Evolutionary conservation across 2,329 filamentous ascomycete species (phyloP).

Genomic region (Curvularia spicifera): DNA sequence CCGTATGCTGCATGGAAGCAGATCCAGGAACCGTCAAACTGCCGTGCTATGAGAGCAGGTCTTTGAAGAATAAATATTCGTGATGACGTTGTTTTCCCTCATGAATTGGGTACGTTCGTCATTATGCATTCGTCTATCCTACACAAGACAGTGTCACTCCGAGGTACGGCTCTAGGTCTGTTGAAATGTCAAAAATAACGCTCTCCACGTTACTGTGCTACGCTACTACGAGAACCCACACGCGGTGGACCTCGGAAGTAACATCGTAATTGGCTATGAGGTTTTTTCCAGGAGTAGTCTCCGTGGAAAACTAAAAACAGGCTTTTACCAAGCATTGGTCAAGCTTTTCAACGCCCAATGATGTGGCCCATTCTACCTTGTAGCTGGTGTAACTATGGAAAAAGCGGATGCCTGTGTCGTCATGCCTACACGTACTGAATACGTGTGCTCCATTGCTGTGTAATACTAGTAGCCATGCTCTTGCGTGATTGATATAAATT

Average conservation of each 20-base stretch:
- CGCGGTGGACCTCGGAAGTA: conserved; percentile 2
- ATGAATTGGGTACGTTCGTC: not conserved
- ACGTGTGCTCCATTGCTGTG: conserved; percentile 4
- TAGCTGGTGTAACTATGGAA: not conserved
- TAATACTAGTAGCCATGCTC: not conserved
- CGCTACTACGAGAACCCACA: not conserved
- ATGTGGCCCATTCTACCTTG: conserved; percentile 2
- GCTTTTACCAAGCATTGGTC: conserved; percentile 24
- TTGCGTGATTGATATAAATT: not conserved
- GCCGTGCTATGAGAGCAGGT: not conserved
- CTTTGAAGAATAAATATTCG: not conserved
- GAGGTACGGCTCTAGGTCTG: conserved; percentile 6
- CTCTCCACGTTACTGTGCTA: not conserved
- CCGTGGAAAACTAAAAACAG: conserved; percentile 28
- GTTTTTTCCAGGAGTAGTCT: not conserved
- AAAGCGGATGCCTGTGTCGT: conserved; percentile 19
- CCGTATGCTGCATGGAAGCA: not conserved
- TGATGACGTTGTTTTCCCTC: not conserved
- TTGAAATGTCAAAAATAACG: not conserved
- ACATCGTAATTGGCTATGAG: conserved; percentile 2
- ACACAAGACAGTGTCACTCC: not conserved
- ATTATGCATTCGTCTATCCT: conserved; percentile 5
- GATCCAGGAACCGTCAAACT: not conserved
- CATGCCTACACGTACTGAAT: conserved; percentile 13
- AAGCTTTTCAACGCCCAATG: conserved; percentile 1